Base-by-base conservation (phyloP, 2,329 filamentous ascomycete species). In the Aspergillus neotritici region DNA sequence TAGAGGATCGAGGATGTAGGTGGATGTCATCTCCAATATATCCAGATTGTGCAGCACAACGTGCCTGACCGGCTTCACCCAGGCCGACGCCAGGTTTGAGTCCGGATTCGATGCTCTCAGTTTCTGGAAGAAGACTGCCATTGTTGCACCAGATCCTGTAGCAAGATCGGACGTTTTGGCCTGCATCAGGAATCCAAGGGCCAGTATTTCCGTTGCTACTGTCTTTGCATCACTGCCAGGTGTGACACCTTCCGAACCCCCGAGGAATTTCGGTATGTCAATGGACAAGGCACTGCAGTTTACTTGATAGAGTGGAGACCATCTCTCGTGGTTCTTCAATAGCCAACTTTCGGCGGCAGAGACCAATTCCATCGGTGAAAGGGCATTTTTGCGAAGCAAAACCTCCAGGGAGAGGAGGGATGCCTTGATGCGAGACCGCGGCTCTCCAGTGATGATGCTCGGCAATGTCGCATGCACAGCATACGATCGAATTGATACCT, bases 391-490 rank as follows among this genome's bases (percentile, higher is more conserved):
- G 43, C 63, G 65, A 8, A 69, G 48, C 21, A 68, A 50, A 36
- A 60, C 54, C 43, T 70, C 67, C 15, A 69, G 34, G 21, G 62
- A 56, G 10, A 62, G 56, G 10, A 70, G 50, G 2, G 58, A 63
- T 6, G 62, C 61, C 42, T 69, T 70, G 3, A 68, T 43, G 30
- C 61, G 58, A 21, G 67, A 62, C 30, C 63, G 61, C 11, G 64
- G 64, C 46, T 70, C 67, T 12, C 63, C 61, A 14, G 67, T 51
- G 12, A 70, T 47, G 37, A 69, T 61, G 37, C 56, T 63, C 5
- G 66, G 64, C n/a, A 68, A 42, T 3, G 60, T 54, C 4, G 54
- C 54, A 30, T 59, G 47, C 4, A 56, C 43, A 12, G 67, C 42
- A 6, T 52, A 50, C 5, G 40, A 41, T 25, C 55, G 49, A 15